Base-by-base conservation (phyloP, 768 basidiomycete species). In the Lactarius tabidus region DNA sequence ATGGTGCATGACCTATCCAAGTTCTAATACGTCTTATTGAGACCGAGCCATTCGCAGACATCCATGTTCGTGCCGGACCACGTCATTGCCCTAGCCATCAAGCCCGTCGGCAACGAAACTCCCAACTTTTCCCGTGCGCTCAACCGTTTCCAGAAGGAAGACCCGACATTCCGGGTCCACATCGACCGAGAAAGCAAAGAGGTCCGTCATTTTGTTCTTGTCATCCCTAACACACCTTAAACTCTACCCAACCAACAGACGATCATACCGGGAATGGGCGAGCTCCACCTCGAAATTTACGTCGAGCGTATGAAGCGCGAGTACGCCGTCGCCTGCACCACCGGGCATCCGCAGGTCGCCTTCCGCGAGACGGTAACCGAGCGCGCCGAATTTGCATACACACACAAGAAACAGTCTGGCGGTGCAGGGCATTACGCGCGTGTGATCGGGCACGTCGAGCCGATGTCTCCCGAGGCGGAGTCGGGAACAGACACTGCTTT, bases 261-360 rank as follows among this genome's bases (percentile, higher is more conserved):
- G 18, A 98, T 99, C 76, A 98, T 99, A 69, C 97, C 95, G 35
- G 97, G 97, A 26, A 99, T 99, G 97, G 97, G 97, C 29, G 97
- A 99, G 76, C 85, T 99, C 20, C 97, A 99, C 74, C 84, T 99
- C 28, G 97, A 99, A 73, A 96, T 99, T 73, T 98, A 99, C 77
- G 95, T 98, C 66, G 97, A 99, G 75, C 93, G 97, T 45, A 98
- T 99, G 95, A 89, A 87, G 71, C 91, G 97, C 59, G 97, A 99
- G 77, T 99, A 99, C 77, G 91, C 90, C 62, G 92, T 94, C 23
- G 87, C 92, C 51, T 97, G 94, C 72, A 82, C 86, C 18, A 98
- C 96, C 8, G 96, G 96, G 65, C 95, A 95, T 76, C 97, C 97
- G 15, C 90, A 90, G 26, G 97, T 99, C 55, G 95, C 95, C 4